Evolutionary conservation across 805 yeast genomes (phyloP), one percentile per base, ranked within the genome.

Genomic region (Dipodascus albidus): DNA sequence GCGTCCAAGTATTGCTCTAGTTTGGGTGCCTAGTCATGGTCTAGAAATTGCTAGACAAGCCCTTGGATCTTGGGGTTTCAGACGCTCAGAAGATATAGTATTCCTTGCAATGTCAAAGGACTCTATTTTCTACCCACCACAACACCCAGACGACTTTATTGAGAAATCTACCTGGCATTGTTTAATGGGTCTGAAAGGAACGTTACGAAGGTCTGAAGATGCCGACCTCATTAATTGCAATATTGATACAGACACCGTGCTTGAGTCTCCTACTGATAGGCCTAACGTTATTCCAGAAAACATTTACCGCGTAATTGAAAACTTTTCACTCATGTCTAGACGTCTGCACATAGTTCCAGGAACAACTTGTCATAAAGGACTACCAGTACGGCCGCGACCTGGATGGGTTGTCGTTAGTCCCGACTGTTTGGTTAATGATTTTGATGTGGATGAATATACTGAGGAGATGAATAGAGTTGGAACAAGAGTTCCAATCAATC

Each of bases 101-200:
- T 90, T 85, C 63, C 79, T 87, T 14, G 87, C 91, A 1, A 74
- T 79, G n/a, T 80, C 81, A 57, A 76, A 76, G 55, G 67, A 76
- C 24, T 83, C 93, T 0, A 80, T 81, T 1, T 81, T 79, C 62
- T 82, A 79, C 57, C 93, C 93, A 1, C 63, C 67, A 38, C 67
- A 70, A 1, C 76, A 54, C 3, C 44, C 76, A 53, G 78, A 76
- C 17, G 72, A 73, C 33, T 60, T 74, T 1, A 64, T 86, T 23
- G 74, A 86, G 53, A 81, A 80, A 55, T 80, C 82, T 55, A 81
- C 85, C 67, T 90, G 96, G 96, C 97, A 91, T 69, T 90, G 97
- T 62, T 85, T 96, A 86, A 89, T 90, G 96, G 91, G 96, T 60
- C 85, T 90, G 52, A 90, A 96, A 1, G 97, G 97, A 1, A 90